Evolutionary conservation across 441 rosid species (phyloP), one percentile per base, ranked within the genome.

Genomic region (Aquilaria agallochum): DNA sequence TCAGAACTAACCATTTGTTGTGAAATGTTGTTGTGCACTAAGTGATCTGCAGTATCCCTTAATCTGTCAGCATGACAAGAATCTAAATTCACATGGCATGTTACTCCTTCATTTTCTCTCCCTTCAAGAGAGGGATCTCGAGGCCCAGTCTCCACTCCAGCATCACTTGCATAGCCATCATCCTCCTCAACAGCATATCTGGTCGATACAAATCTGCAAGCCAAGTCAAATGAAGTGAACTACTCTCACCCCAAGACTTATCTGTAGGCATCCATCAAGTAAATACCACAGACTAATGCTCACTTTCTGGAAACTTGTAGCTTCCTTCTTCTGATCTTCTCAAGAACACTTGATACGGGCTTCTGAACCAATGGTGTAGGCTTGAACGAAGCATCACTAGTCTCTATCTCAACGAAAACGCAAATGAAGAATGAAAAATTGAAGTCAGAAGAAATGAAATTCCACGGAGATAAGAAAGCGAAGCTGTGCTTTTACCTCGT

Each of bases 321-420:
- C 79, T 82, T 95, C 67, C 99, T 86, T 69, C 69, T 66, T 11
- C 99, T 72, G 62, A 95, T 92, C 80, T 89, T 95, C 79, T 89
- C 97, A 78, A 92, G 62, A 69, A 95, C 71, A 12, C 92, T 83
- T 54, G 98, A 89, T 69, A 95, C 84, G 1, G 96, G 88, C 74
- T 85, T 92, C 33, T 82, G 82, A 63, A 88, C 88, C 46, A 81
- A 32, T 31, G 96, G 90, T 30, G 67, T 74, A 2, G 96, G 89
- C 63, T 76, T 77, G 82, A 95, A 95, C 1, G 97, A 77, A 30
- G 93, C 91, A 66, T 88, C 91, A 69, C 87, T 68, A 11, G 91
- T 84, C 76, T 92, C 99, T 95, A 71, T 61, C 48, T 75, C 59
- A 56, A 60, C 40, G 4, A 47, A 66, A 50, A 65, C 40, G 59